A percentile compares a stretch with the other conserved stretches of the same genome.
Conservation (phyloP, 2,329 filamentous ascomycete species). For the Stenocarpella maydis region DNA sequence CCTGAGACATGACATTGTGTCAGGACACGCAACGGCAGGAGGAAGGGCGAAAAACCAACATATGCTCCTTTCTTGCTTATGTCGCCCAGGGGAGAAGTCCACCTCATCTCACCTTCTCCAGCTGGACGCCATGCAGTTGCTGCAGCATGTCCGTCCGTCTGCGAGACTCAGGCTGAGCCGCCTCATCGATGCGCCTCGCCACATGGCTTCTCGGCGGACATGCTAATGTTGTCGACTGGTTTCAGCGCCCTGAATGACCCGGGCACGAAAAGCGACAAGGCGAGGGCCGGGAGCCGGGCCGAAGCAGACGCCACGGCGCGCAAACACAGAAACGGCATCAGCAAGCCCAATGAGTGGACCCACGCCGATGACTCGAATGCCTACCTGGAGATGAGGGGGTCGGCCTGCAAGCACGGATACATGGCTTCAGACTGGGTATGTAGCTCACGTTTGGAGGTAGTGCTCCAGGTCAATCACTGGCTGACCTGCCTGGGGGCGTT, state of each 20-base stretch:
- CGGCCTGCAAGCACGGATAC: neutral
- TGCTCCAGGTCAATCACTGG: constrained; percentile 1
- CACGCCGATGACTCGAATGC: constrained; percentile 38
- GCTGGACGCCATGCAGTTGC: constrained; percentile 36
- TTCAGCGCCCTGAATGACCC: constrained; percentile 35
- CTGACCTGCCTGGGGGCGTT: constrained; percentile 4
- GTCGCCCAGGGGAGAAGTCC: constrained; percentile 36
- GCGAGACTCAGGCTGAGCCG: constrained; percentile 17
- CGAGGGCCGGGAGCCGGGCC: constrained; percentile 35
- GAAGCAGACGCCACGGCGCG: constrained; percentile 35
- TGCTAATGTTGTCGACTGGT: constrained; percentile 33
- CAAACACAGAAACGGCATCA: constrained; percentile 37
- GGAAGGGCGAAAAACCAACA: neutral
- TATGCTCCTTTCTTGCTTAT: constrained; percentile 38
- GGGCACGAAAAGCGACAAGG: constrained; percentile 34
- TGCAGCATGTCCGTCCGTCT: constrained; percentile 34
- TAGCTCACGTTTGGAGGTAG: constrained; percentile 3
- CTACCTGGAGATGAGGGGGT: neutral
- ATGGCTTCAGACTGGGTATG: neutral
- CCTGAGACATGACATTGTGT: neutral
- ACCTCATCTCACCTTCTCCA: constrained; percentile 36
- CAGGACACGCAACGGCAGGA: neutral
- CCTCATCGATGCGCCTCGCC: constrained; percentile 30
- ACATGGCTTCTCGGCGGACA: constrained; percentile 33
- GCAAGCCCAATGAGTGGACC: constrained; percentile 34